A percentile compares a stretch with the other conserved stretches of the same genome.
These are phyloP conservation scores for Penicillium sp. DNA, from an alignment of 2,329 filamentous ascomycete species.

Conservation along the genomic window DNA sequence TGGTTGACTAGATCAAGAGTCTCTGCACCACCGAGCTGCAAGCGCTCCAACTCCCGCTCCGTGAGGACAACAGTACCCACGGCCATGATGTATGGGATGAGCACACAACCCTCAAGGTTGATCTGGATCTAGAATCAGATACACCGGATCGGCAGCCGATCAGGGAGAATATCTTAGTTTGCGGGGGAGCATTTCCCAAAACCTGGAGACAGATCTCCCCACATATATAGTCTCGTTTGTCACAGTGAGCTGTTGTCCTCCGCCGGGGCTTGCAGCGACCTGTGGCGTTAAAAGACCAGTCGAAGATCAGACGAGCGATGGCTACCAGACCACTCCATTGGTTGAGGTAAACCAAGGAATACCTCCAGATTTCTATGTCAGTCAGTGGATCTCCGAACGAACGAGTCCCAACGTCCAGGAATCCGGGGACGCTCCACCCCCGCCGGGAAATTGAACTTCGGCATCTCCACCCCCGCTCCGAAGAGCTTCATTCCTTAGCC, in stretches of 20 bases:
- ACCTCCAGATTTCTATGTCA: not conserved
- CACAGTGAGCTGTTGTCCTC: not conserved
- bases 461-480: not conserved
- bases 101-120: not conserved
- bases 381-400: not conserved
- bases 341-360: not conserved
- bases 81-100: not conserved
- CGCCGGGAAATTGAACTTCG: not conserved
- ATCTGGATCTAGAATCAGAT: not conserved
- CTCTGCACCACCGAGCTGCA: constrained; percentile 2
- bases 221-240: not conserved
- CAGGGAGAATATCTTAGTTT: not conserved
- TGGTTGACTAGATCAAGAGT: constrained; percentile 5
- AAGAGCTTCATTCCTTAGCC: not conserved
- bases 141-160: not conserved
- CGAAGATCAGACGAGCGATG: not conserved
- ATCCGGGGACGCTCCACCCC: not conserved
- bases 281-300: not conserved
- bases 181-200: not conserved
- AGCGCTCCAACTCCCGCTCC: not conserved
- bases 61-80: not conserved
- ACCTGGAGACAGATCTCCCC: not conserved
- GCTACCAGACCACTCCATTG: not conserved
- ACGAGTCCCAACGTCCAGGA: not conserved
- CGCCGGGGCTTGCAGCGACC: not conserved